Conservation (phyloP, 2,329 filamentous ascomycete genomes). For the Xylaria digitata region DNA sequence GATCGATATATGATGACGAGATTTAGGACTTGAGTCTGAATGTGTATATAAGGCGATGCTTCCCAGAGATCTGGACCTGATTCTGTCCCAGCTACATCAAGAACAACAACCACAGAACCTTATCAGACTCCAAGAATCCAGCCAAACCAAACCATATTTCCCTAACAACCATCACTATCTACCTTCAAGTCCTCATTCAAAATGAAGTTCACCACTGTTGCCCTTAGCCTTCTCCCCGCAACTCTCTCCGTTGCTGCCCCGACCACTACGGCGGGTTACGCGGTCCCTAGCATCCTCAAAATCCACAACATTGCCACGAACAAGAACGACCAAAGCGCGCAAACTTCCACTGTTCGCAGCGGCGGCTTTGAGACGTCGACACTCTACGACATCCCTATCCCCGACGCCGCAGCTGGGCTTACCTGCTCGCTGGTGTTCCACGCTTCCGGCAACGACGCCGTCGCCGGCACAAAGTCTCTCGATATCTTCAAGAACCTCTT, state of each 20-base stretch:
- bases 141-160: not conserved
- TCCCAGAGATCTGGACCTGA: not conserved
- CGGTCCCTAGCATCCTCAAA: constrained; percentile 45
- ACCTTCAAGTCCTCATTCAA: constrained; percentile 29
- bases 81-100: constrained; percentile 18
- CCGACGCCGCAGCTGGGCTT: constrained; percentile 37
- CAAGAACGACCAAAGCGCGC: constrained; percentile 26
- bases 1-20: constrained; percentile 13
- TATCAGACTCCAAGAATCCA: not conserved
- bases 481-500: constrained; percentile 47
- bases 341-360: constrained; percentile 39
- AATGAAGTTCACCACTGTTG: constrained; percentile 44
- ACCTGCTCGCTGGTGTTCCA: constrained; percentile 45
- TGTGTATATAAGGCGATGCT: constrained; percentile 27
- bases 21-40: constrained; percentile 4
- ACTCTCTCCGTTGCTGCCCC: constrained; percentile 44
- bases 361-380: constrained; percentile 42
- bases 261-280: constrained; percentile 38
- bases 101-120: constrained; percentile 9
- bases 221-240: constrained; percentile 42
- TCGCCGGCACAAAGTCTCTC: constrained; percentile 37
- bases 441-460: constrained; percentile 31
- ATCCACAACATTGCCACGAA: constrained; percentile 42
- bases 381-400: constrained; percentile 47
- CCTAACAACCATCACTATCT: constrained; percentile 4